Base-by-base conservation (phyloP, 768 basidiomycete genomes). In the Tricholoma bakamatsutake region DNA sequence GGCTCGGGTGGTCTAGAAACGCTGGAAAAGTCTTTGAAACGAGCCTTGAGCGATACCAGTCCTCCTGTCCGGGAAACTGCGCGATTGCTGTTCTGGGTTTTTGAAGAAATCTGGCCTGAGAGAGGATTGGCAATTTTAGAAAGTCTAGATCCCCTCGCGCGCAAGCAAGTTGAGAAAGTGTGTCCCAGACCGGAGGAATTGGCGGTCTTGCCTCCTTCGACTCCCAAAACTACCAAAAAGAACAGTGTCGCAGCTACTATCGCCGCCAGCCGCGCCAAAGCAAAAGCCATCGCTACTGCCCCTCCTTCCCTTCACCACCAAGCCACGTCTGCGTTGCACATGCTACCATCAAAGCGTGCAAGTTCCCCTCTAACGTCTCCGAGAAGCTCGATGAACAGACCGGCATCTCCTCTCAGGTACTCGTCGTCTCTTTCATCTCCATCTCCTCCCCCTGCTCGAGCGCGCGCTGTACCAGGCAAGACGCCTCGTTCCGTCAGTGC, bases 241-340 rank as follows among this genome's bases (percentile, higher is more conserved):
- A 82, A 82, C 45, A 91, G 90, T 56, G 76, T 94, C 54, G 87
- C 90, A 39, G 90, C 93, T 8, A 84, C 90, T 21, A 90, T 95
- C 62, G 93, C 93, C 39, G 92, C 93, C 18, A 94, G 89, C 66
- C 81, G 93, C 21, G 90, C 88, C 13, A 95, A 91, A 66, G 90
- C 90, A 13, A 92, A 85, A 64, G 86, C 82, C 18, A 90, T 90
- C 57, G 89, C 91, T 2, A 85, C 78, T 31, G 88, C 90, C 8
- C 91, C 91, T 17, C 91, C 91, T 3, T 80, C 81, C 50, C 75
- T 90, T 49, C 80, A 87, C 52, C 91, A 93, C 67, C 89, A 91
- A 66, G 88, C 90, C 5, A 92, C 88, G 8, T 88, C 90, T 49
- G 74, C 80, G 13, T 76, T 88, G 33, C 81, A 88, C 61, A 75